Evolutionary conservation across 768 basidiomycete genomes (phyloP), one percentile per base, ranked within the genome.

Genomic region (Fibroporia radiculosa): DNA sequence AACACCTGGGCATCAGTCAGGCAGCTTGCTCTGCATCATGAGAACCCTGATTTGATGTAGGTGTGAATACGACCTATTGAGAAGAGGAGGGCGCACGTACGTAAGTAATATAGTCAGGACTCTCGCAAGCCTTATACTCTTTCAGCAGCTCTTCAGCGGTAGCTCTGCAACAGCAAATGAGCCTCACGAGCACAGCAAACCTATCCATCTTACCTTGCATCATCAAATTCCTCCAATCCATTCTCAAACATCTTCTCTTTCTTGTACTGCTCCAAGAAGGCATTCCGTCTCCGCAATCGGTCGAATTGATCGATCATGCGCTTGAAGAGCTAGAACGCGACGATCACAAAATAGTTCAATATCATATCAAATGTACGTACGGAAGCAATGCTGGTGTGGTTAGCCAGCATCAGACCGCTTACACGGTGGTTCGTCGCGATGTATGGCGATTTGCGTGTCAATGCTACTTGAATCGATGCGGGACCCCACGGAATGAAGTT

Each of bases 401-500:
- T 99, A 8, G 93, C 96, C 40, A 99, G 77, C 96, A 99, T 98
- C 40, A 99, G 73, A 0, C 95, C 95, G 61, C 93, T 97, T 45
- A 98, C 93, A 11, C 93, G 84, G 63, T 99, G 93, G 56, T 84
- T 87, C 29, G 87, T 82, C 4, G 80, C 73, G 42, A 96, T 69
- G 58, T 95, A 95, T 5, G 92, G 93, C 13, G 90, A 93, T 55
- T 78, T 82, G 47, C 89, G 82, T 1, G 93, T 96, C 48, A 97
- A 67, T 4, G 96, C 95, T 6, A 99, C 95, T 65, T 99, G 96
- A 56, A 96, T 95, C 27, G 92, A 93, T 4, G 93, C 93, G 0
- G 96, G 96, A 11, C 96, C 96, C 96, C 96, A 99, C 5, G 96
- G 96, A 50, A 99, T 97, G 62, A 99, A 98, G 59, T 89, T 93